Base-by-base conservation (phyloP, 1,284 basidiomycete species). In the Phenoliferia sp. region DNA sequence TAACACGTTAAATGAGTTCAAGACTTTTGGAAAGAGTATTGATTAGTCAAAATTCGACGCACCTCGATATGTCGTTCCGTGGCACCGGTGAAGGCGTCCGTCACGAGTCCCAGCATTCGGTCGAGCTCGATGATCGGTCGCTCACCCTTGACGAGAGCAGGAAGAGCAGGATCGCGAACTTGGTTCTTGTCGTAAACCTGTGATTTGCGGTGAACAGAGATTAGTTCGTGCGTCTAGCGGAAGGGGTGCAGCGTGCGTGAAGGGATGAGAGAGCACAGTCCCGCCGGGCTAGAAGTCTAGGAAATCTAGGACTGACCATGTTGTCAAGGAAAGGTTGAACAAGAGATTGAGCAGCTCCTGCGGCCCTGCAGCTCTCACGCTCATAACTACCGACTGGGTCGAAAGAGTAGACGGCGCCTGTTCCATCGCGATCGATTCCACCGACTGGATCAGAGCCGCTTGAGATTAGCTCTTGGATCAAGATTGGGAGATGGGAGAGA, bases 181-280 rank as follows among this genome's bases (percentile, higher is more conserved):
- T 95, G 93, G 80, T 97, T 97, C 85, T 91, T 92, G 83, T 93
- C 94, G 84, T 95, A 94, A 77, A 96, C 92, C 93, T 96, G 67
- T 28, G n/a, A n/a, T n/a, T n/a, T n/a, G n/a, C n/a, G 19, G 19
- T 22, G 3, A 15, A 17, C 36, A 56, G 78, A 81, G 76, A 74
- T 76, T 77, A 82, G 79, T 78, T 84, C 83, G 82, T 6, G 31
- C 32, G 83, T 68, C 74, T 82, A 82, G 80, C 12, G 63, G 1
- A 63, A 59, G 48, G 16, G 5, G 29, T 28, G 15, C 15, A n/a
- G 4, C n/a, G 22, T 7, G 59, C 72, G 79, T 83, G 81, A 50
- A 62, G 65, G 48, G 26, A 59, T 32, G 44, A n/a, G n/a, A n/a
- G n/a, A n/a, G n/a, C n/a, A n/a, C n/a, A n/a, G n/a, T n/a, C n/a